These are phyloP conservation scores for Emiliania huxleyi DNA, from an alignment of 78 protist species.

Conservation along the genomic window DNA sequence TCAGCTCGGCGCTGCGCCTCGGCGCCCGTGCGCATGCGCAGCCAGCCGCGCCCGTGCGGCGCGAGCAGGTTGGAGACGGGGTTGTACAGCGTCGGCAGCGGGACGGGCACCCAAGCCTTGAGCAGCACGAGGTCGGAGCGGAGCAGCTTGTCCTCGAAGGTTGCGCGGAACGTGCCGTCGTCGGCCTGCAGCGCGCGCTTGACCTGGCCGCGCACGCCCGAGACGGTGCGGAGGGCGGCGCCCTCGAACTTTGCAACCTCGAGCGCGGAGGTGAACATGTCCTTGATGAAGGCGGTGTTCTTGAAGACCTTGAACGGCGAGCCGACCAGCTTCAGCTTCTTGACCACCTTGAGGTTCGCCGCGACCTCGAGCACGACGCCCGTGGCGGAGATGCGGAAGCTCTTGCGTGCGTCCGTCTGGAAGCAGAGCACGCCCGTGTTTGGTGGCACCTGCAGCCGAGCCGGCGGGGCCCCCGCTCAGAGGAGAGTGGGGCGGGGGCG, in stretches of 20 bases:
- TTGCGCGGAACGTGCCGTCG: slow-evolving; percentile 93
- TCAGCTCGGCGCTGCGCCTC: too few relatives aligned
- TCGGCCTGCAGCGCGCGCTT: slow-evolving; percentile 79
- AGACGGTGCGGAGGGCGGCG: slow-evolving; percentile 96
- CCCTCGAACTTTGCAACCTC: slow-evolving; percentile 94
- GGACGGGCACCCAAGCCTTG: slow-evolving; percentile 92
- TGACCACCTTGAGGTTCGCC: slow-evolving; percentile 76
- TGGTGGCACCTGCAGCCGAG: slow-evolving; percentile 69
- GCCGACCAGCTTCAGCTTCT: slow-evolving; percentile 97
- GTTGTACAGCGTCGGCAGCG: slow-evolving; percentile 80
- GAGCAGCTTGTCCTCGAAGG: slow-evolving; percentile 95
- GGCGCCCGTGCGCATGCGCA: slow-evolving; percentile 25
- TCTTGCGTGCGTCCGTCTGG: not conserved
- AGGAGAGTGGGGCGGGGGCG: not conserved
- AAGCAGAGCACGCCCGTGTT: slow-evolving; percentile 73
- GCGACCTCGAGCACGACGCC: slow-evolving; percentile 90
- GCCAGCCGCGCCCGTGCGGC: not conserved
- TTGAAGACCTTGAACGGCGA: slow-evolving; percentile 82
- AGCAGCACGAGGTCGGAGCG: slow-evolving; percentile 89
- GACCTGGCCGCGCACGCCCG: slow-evolving; percentile 95
- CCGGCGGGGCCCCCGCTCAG: slow-evolving; percentile 53
- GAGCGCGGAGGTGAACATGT: slow-evolving; percentile 56
- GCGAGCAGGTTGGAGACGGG: slow-evolving; percentile 85
- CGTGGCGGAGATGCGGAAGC: slow-evolving; percentile 91
- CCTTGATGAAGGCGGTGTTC: slow-evolving; percentile 93